Percentiles rank a stretch among this genome's conserved stretches.
phyloP scores from a whole-genome alignment of 225 moss, liverwort and hornwort genomes.

The Marchantia paleacea region DNA sequence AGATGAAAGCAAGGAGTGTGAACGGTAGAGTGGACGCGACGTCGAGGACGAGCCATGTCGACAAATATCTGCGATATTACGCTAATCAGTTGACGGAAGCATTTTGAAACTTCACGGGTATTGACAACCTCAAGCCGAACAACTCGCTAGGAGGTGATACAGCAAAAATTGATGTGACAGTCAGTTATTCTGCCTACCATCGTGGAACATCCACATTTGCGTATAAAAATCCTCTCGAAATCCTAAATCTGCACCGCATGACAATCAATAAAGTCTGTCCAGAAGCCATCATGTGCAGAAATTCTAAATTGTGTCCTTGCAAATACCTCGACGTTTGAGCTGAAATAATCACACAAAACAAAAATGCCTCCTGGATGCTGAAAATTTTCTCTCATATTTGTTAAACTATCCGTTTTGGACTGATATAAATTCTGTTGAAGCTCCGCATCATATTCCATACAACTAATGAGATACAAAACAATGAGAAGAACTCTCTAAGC shows the following conservation, averaged over 20 bases:
- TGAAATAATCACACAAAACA: not conserved
- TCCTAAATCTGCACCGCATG: not conserved
- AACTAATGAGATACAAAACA: too few relatives aligned
- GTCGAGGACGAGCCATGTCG: conserved; percentile 79
- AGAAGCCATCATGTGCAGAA: not conserved
- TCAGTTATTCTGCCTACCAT: not conserved
- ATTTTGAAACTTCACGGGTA: too few relatives aligned
- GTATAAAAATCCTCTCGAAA: not conserved
- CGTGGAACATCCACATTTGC: not conserved
- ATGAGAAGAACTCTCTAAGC: too few relatives aligned
- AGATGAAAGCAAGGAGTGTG: conserved; percentile 47
- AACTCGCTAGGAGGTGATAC: too few relatives aligned
- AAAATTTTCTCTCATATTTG: not conserved
- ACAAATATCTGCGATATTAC: conserved; percentile 55
- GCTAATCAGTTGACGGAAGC: too few relatives aligned
- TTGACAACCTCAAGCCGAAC: too few relatives aligned
- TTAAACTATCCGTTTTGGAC: not conserved
- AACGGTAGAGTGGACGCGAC: conserved; percentile 83
- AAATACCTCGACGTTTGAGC: not conserved
- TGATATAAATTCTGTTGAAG: too few relatives aligned
- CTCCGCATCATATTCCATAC: too few relatives aligned
- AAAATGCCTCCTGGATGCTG: not conserved
- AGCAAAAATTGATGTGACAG: too few relatives aligned
- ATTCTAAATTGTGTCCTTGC: not conserved
- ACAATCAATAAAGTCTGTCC: not conserved